These are phyloP conservation scores for Dictyostelium intermedium DNA, from an alignment of 78 protist species.

Conservation along the genomic window DNA sequence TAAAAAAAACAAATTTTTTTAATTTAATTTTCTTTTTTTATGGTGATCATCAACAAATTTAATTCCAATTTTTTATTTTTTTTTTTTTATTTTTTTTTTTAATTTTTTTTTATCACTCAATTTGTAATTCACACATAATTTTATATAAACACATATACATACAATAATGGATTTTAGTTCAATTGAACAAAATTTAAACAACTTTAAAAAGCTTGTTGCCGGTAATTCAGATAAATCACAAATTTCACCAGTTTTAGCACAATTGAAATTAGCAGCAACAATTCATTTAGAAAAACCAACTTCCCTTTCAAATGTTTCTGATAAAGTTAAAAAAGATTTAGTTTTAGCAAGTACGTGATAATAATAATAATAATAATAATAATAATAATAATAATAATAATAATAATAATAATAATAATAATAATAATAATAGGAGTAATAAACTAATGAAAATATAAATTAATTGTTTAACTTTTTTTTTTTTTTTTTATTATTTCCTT, in stretches of 20 bases:
- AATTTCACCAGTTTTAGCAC: neutral
- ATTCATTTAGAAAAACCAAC: constrained; percentile 14
- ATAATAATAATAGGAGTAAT: too few relatives aligned
- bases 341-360: constrained; percentile 18
- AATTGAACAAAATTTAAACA: neutral
- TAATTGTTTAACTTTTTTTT: too few relatives aligned
- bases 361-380: neutral
- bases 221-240: neutral
- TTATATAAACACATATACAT: neutral
- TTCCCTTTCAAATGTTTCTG: neutral
- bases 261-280: constrained; percentile 1
- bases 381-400: too few relatives aligned
- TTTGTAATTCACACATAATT: neutral
- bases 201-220: constrained; percentile 14
- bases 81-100: neutral
- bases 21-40: neutral
- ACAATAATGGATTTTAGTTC: constrained; percentile 21
- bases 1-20: neutral
- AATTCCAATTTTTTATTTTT: neutral
- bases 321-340: constrained; percentile 28
- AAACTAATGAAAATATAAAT: too few relatives aligned
- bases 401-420: too few relatives aligned
- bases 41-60: neutral
- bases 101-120: neutral
- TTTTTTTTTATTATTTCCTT: too few relatives aligned